A percentile compares a stretch with the other conserved stretches of the same genome.
These are phyloP conservation scores for Juglanconis oblonga DNA, from an alignment of 2,329 filamentous ascomycete genomes.

Conservation along the genomic window DNA sequence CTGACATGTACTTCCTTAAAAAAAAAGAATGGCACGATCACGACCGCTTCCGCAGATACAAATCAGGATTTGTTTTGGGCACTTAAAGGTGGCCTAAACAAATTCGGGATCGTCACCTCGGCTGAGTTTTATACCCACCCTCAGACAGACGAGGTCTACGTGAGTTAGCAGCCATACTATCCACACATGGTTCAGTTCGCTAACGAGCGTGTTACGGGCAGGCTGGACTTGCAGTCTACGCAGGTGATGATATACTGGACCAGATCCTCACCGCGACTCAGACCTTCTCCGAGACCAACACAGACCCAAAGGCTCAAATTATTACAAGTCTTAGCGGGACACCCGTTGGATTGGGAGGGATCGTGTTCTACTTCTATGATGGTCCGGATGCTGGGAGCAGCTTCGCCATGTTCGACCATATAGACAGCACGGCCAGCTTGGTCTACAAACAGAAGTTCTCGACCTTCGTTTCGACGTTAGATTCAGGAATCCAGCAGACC, in stretches of 20 bases:
- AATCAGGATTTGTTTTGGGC: conserved; percentile 26
- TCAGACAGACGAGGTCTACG: conserved; percentile 21
- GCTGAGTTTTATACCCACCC: conserved; percentile 22
- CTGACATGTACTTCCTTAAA: neutral
- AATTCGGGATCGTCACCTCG: conserved; percentile 26
- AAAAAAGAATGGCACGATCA: conserved; percentile 25
- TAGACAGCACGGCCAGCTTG: conserved; percentile 12
- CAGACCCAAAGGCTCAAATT: conserved; percentile 26
- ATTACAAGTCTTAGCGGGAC: conserved; percentile 26
- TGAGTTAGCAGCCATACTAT: neutral
- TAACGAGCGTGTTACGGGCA: neutral
- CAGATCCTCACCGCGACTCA: conserved; percentile 26
- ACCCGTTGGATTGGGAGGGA: conserved; percentile 3
- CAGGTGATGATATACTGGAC: conserved; percentile 9
- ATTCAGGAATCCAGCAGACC: conserved; percentile 19
- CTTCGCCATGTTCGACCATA: conserved; percentile 24
- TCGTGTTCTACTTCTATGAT: conserved; percentile 28
- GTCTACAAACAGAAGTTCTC: conserved; percentile 15
- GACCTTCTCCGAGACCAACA: conserved; percentile 23
- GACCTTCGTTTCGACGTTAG: conserved; percentile 20
- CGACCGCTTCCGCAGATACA: conserved; percentile 14
- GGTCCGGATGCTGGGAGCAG: conserved; percentile 23
- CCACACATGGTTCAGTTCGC: neutral
- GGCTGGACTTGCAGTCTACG: conserved; percentile 14
- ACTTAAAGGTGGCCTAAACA: conserved; percentile 25